phyloP scores from a whole-genome alignment of 1,284 basidiomycete genomes.

The Calocybe gambosa region DNA sequence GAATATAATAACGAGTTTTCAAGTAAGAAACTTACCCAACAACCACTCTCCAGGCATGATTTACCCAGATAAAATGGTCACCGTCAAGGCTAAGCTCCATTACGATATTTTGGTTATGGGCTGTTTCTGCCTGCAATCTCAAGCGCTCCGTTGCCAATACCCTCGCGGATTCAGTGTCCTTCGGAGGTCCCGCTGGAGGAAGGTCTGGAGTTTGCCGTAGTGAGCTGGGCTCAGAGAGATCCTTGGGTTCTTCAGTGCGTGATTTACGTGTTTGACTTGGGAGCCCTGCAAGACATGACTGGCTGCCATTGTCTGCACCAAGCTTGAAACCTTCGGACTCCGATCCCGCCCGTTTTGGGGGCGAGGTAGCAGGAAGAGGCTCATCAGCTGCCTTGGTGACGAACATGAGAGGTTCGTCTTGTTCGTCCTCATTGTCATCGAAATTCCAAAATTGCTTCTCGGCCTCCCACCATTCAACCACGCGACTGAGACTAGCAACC shows the following conservation, averaged over 20 bases:
- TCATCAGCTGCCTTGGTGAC: conserved; percentile 81
- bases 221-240: conserved; percentile 31
- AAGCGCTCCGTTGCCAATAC: conserved; percentile 80
- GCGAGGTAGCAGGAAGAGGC: conserved; percentile 34
- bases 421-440: conserved; percentile 86
- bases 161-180: conserved; percentile 66
- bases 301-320: conserved; percentile 54
- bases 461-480: conserved; percentile 99
- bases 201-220: conserved; percentile 28
- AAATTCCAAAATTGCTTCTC: conserved; percentile 99
- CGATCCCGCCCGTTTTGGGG: conserved; percentile 36
- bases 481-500: conserved; percentile 92
- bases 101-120: conserved; percentile 91
- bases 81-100: conserved; percentile 93
- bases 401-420: conserved; percentile 85
- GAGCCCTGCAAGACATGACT: conserved; percentile 42
- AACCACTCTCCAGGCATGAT: conserved; percentile 90
- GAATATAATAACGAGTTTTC: neutral
- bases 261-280: conserved; percentile 47
- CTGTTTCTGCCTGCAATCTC: conserved; percentile 83
- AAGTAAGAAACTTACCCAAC: conserved; percentile 67
- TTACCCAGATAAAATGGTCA: conserved; percentile 89
- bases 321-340: conserved; percentile 41
- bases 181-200: conserved; percentile 31
- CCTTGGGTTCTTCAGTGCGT: conserved; percentile 52